Evolutionary conservation across 805 yeast genomes (phyloP).

Genomic region (Cyberlindnera mycetangii): DNA sequence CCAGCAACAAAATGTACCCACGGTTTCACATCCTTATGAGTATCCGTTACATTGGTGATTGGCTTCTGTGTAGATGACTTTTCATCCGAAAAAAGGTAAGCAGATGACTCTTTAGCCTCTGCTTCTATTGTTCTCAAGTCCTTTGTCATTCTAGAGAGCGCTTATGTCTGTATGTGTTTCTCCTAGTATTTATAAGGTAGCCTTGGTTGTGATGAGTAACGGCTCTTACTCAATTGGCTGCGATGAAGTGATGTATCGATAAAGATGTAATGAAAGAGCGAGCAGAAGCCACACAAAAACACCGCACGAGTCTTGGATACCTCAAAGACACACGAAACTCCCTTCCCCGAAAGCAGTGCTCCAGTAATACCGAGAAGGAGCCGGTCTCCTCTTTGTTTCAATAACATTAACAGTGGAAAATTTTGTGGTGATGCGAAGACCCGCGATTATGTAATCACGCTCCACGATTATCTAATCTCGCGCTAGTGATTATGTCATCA

Average conservation of each 20-base stretch:
- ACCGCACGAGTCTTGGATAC: too few species aligned
- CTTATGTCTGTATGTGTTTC: neutral
- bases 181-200: neutral
- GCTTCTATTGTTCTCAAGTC: constrained; percentile 32
- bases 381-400: constrained; percentile 3
- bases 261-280: too few species aligned
- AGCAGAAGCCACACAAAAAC: too few species aligned
- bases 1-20: constrained; percentile 89
- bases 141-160: constrained; percentile 4
- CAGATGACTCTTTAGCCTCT: constrained; percentile 58
- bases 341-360: too few species aligned
- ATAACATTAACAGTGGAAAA: constrained; percentile 6
- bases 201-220: constrained; percentile 24
- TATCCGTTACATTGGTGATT: constrained; percentile 9
- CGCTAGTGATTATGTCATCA: too few species aligned
- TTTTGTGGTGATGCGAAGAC: neutral
- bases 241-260: neutral
- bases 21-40: constrained; percentile 38
- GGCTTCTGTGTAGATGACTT: constrained; percentile 51
- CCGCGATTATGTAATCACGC: neutral
- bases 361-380: too few species aligned
- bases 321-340: too few species aligned
- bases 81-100: constrained; percentile 71
- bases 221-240: neutral
- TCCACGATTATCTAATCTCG: too few species aligned